Base-by-base conservation (phyloP, 495 filamentous ascomycete genomes). In the Margaritispora aquatica region DNA sequence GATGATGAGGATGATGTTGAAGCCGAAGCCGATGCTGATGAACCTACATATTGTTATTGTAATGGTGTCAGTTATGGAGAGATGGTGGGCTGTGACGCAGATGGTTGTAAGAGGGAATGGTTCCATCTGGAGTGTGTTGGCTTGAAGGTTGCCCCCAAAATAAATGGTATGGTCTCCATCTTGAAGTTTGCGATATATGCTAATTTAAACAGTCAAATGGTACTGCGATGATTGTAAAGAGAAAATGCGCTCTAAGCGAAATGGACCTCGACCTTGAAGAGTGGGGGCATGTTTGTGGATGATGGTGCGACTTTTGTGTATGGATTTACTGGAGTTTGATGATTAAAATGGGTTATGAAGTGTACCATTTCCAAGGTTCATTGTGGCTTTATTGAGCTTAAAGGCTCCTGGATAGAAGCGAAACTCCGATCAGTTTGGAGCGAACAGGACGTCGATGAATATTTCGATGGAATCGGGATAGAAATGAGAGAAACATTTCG, bases 71-170 rank as follows among this genome's bases (percentile, higher is more conserved):
- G 88, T 66, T 98, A 96, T 67, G 94, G 94, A 21, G 89, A 96
- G 73, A 98, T 98, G 94, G 89, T 98, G 17, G 94, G 87, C n/a
- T 98, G 94, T 63, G 94, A 98, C 68, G 89, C 87, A 47, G 88
- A 93, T 52, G 80, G 79, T 24, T 98, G 94, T 74, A 81, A 85
- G 60, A 80, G 84, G 61, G 93, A 97, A 74, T 98, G 94, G 94
- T 98, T 97, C 75, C 94, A 98, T 79, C 70, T 98, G 44, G 86
- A 85, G 38, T 98, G 94, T 71, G 92, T 96, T 19, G 92, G 90
- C 55, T 69, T 98, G 70, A 89, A 84, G 53, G 89, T 88, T 65
- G 88, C 92, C 50, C 94, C 94, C 26, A 88, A 81, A 47, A 83
- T 84, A 60, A 95, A 90, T 76, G 81, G 90, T 93, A 74, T 78